These are phyloP conservation scores for Stentor coeruleus DNA, from an alignment of 73 alveolate genomes.

Conservation along the genomic window DNA sequence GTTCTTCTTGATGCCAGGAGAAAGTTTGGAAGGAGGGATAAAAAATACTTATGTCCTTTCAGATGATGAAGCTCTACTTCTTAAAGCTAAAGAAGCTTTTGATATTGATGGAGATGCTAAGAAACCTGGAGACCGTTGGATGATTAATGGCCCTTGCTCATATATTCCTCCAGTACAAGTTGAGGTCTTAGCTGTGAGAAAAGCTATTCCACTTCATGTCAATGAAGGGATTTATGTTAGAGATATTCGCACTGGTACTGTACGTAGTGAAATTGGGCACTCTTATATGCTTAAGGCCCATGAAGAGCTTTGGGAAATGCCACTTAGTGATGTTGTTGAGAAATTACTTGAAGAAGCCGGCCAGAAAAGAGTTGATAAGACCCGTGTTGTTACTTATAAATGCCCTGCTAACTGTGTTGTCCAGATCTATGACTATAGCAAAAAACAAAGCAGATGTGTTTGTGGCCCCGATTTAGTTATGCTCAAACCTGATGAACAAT, in stretches of 20 bases:
- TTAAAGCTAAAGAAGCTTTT: constrained; percentile 70
- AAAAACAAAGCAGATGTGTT: constrained; percentile 58
- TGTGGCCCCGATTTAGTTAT: constrained; percentile 72
- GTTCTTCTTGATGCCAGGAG: constrained; percentile 79
- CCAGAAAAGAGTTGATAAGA: constrained; percentile 43
- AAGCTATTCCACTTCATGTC: constrained; percentile 65
- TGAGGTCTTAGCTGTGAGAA: constrained; percentile 56
- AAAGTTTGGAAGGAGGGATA: constrained; percentile 65
- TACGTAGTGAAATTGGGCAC: constrained; percentile 63
- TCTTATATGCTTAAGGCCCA: constrained; percentile 79
- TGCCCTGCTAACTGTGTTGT: constrained; percentile 75
- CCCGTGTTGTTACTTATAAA: constrained; percentile 62
- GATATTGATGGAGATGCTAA: constrained; percentile 41
- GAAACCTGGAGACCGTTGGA: constrained; percentile 87
- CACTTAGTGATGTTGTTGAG: constrained; percentile 55
- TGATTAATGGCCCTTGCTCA: constrained; percentile 77
- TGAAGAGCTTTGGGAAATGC: constrained; percentile 83
- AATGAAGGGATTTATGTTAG: constrained; percentile 86
- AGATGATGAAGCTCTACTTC: constrained; percentile 72
- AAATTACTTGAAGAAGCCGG: constrained; percentile 51
- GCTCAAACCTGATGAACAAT: constrained; percentile 75
- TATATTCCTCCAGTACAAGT: constrained; percentile 73
- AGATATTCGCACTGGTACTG: constrained; percentile 66
- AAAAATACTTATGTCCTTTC: constrained; percentile 50
- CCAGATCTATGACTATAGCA: constrained; percentile 70